Percentiles rank a stretch among this genome's conserved stretches.
These are phyloP conservation scores for Solanum neorickii DNA, from an alignment of 257 asterid genomes.

Conservation along the genomic window DNA sequence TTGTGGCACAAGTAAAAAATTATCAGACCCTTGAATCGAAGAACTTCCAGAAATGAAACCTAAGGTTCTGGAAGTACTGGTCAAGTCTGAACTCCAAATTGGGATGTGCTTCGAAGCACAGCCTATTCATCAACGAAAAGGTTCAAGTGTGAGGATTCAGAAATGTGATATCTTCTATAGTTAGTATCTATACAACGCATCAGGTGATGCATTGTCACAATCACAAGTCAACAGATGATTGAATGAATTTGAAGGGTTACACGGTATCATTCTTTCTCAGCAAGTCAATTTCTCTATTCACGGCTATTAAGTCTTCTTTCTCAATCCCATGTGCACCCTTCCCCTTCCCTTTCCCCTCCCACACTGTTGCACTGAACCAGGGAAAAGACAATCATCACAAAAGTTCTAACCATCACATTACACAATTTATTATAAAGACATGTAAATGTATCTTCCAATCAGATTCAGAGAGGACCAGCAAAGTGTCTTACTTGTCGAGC, in stretches of 20 bases:
- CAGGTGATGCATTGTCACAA: not conserved
- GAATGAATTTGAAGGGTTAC: not conserved
- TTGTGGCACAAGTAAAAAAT: not conserved
- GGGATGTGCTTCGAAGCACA: not conserved
- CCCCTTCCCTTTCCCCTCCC: not conserved
- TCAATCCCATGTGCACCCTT: not conserved
- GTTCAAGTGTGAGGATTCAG: not conserved
- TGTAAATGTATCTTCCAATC: not conserved
- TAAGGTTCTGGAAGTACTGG: not conserved
- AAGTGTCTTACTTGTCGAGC: slow-evolving; percentile 65
- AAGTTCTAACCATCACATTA: not conserved
- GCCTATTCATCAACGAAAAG: not conserved
- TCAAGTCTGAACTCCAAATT: not conserved
- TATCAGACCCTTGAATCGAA: not conserved
- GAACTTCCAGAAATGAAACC: not conserved
- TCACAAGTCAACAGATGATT: not conserved
- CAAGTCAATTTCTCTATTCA: not conserved
- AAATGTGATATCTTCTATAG: not conserved
- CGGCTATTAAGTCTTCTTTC: not conserved
- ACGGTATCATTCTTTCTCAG: not conserved
- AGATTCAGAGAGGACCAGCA: not conserved
- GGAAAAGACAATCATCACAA: not conserved
- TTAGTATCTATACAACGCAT: not conserved
- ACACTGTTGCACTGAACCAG: not conserved
- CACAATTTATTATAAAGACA: not conserved